phyloP scores from a whole-genome alignment of 441 rosid species.

The Eruca vesicaria region DNA sequence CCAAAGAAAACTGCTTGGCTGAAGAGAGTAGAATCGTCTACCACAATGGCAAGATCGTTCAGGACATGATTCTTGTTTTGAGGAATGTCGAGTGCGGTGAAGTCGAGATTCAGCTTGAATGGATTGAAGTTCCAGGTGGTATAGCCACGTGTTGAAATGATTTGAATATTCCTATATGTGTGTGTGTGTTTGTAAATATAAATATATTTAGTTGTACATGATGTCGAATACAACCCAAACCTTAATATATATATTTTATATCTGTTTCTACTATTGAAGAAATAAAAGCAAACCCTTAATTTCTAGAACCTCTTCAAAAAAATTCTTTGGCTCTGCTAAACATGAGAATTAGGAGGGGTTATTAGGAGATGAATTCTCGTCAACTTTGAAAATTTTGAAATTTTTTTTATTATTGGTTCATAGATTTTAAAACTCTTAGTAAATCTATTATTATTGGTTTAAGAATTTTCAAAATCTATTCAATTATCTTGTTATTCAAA shows the following conservation, averaged over 20 bases:
- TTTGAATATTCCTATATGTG: not conserved
- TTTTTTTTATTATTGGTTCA: too few species aligned
- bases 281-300: conserved; percentile 34
- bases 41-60: conserved; percentile 44
- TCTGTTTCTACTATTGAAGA: conserved; percentile 27
- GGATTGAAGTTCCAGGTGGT: conserved; percentile 47
- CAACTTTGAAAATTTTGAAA: too few species aligned
- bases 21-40: conserved; percentile 49
- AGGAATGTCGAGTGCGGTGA: conserved; percentile 47
- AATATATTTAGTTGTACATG: conserved; percentile 34
- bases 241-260: conserved; percentile 17
- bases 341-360: not conserved
- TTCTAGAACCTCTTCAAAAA: conserved; percentile 19
- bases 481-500: too few species aligned
- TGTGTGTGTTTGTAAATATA: not conserved
- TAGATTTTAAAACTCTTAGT: too few species aligned
- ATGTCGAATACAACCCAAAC: conserved; percentile 22
- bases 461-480: too few species aligned
- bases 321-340: not conserved
- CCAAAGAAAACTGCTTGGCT: conserved; percentile 37
- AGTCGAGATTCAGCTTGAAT: conserved; percentile 49
- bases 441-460: too few species aligned
- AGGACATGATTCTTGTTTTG: conserved; percentile 48
- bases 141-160: conserved; percentile 22
- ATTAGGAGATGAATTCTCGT: too few species aligned